These are phyloP conservation scores for Arabidopsis arenosa DNA, from an alignment of 345 rosid species.

Conservation along the genomic window DNA sequence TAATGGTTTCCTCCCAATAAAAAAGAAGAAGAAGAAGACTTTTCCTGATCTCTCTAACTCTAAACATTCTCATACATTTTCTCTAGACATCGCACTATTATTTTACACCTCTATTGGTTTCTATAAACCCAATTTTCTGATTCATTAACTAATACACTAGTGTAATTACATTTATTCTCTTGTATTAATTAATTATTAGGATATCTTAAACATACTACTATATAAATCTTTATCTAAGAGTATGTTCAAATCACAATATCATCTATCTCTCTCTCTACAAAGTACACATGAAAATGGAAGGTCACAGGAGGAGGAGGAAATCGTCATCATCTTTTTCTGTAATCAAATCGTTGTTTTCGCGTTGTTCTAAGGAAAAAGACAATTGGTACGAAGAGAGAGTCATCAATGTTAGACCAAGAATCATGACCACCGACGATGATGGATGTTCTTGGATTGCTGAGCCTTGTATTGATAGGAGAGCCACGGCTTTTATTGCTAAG, in stretches of 20 bases:
- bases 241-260: not conserved
- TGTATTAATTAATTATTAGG: not conserved
- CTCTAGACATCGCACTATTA: not conserved
- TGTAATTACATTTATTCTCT: not conserved
- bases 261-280: not conserved
- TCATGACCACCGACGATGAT: conserved; percentile 15
- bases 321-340: not conserved
- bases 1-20: not conserved
- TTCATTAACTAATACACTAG: not conserved
- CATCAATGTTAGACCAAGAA: conserved; percentile 14
- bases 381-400: not conserved
- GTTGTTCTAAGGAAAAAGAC: not conserved
- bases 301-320: not conserved
- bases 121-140: not conserved
- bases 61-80: not conserved
- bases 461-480: conserved; percentile 16
- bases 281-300: conserved; percentile 5
- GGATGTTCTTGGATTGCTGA: conserved; percentile 10
- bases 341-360: not conserved
- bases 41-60: not conserved
- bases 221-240: not conserved
- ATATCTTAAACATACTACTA: not conserved
- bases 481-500: conserved; percentile 15
- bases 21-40: too few relatives aligned
- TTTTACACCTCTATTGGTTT: not conserved